Base-by-base conservation (phyloP, 2,329 filamentous ascomycete species). In the Cytospora chrysosperma region DNA sequence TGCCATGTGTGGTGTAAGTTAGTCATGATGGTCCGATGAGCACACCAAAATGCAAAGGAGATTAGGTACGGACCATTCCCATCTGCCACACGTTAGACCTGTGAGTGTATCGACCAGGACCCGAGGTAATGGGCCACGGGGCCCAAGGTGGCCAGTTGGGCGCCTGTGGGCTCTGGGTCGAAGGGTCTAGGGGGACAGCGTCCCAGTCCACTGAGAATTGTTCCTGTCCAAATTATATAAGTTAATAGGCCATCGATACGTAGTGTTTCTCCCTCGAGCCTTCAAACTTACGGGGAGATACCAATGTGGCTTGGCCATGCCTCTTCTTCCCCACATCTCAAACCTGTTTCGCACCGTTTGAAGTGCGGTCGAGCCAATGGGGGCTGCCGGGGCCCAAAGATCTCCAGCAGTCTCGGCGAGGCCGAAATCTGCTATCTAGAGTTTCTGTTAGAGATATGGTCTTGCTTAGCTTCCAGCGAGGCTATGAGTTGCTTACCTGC, bases 51-150 rank as follows among this genome's bases (percentile, higher is more conserved):
- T 13, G 10, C 17, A 13, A 6, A 15, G 10, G 4, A 5, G 21
- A 4, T 24, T 4, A 12, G 37, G n/a, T 27, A 27, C 49, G 19
- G 21, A 63, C 61, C 61, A 59, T 54, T 51, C 55, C 61, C 3
- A 63, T 13, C 2, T 63, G 61, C 61, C 61, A 63, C 21, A 63
- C 24, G 24, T 59, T 63, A 5, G 55, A 55, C 19, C 30, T 32
- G 19, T 30, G 37, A 12, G 32, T 30, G n/a, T 53, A 53, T 10
- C 57, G 37, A 8, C 49, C 57, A 3, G 57, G 57, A 8, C 57
- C 57, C 24, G 57, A 6, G 8, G 32, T 59, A 49, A 53, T 52
- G n/a, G 57, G 57, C 5, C 47, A 50, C 17, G 17, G 24, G 1
- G 17, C 19, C 57, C 57, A 59, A 19, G 32, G 32, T n/a, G 24